phyloP scores from a whole-genome alignment of 106 monocot species.

The Gastrodia elata region DNA sequence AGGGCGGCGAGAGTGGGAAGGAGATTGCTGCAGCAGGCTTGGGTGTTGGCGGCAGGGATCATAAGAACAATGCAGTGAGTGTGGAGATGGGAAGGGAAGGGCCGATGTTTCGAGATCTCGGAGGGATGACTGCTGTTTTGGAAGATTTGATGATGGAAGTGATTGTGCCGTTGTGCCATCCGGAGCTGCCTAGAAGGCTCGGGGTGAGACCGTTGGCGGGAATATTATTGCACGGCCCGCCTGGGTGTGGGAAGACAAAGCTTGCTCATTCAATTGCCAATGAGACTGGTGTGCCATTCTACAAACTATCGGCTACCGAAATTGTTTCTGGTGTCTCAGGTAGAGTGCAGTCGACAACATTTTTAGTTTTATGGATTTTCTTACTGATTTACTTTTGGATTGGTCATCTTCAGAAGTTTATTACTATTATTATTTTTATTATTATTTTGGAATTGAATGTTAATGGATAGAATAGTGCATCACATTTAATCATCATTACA shows the following conservation, averaged over 20 bases:
- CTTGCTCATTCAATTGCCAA: constrained; percentile 93
- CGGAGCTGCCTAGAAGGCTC: constrained; percentile 44
- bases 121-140: constrained; percentile 57
- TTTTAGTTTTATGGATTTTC: no score
- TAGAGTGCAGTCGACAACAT: constrained; percentile 11
- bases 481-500: background rate
- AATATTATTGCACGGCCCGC: constrained; percentile 79
- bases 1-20: constrained; percentile 3
- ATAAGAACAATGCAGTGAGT: background rate
- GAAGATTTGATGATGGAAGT: constrained; percentile 83
- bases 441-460: background rate
- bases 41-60: background rate
- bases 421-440: background rate
- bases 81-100: constrained; percentile 16
- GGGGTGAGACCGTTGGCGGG: constrained; percentile 75
- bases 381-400: background rate
- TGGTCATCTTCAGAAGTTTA: background rate
- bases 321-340: constrained; percentile 85
- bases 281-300: constrained; percentile 83
- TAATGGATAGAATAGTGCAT: background rate
- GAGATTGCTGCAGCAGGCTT: background rate
- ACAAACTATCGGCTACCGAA: constrained; percentile 79
- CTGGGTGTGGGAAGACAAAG: constrained; percentile 92
- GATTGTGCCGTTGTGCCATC: constrained; percentile 69
- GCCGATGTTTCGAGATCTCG: constrained; percentile 75